Base-by-base conservation (phyloP, 805 yeast genomes). In the Kuraishia hungarica region DNA sequence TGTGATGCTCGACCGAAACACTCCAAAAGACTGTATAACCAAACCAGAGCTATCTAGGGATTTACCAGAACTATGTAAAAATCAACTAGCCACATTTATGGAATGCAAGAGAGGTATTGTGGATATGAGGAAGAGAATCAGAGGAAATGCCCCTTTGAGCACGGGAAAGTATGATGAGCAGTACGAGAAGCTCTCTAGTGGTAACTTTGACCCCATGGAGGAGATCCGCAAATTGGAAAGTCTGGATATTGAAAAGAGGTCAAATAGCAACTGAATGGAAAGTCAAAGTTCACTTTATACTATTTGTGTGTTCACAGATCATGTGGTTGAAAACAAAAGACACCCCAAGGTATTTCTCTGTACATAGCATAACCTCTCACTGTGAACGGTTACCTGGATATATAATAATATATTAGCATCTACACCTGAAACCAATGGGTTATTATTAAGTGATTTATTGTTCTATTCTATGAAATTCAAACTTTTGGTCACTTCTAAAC, bases 101-200 rank as follows among this genome's bases (percentile, higher is more conserved):
- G 96, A 92, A 57, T 93, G 99, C 73, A 88, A 87, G 60, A 81
- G 86, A 63, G 98, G 98, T 13, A 85, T 86, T 64, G 88, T 92
- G 54, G 97, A 92, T 63, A 88, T 91, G 90, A 72, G 92, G 2
- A 92, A 90, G 67, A 79, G 99, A 61, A 88, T 93, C 72, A 78
- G 90, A 65, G 98, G 98, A 2, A 93, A 93, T 65, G 99, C 96
- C 0, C 91, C 97, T 0, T 72, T 89, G 49, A 89, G 97, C 13
- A 89, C 96, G 6, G 99, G 99, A 0, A 87, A 86, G 65, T 93
- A 87, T 69, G 97, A 92, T 63, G 93, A 89, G 56, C 89, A 89
- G 53, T 88, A 87, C 60, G 90, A 84, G 47, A 86, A 88, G 57
- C 73, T 93, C 56, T 83, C 90, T 1, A 70, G 76, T 2, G 99